Conservation (phyloP, 495 filamentous ascomycete genomes). For the Sordaria brevicollis region DNA sequence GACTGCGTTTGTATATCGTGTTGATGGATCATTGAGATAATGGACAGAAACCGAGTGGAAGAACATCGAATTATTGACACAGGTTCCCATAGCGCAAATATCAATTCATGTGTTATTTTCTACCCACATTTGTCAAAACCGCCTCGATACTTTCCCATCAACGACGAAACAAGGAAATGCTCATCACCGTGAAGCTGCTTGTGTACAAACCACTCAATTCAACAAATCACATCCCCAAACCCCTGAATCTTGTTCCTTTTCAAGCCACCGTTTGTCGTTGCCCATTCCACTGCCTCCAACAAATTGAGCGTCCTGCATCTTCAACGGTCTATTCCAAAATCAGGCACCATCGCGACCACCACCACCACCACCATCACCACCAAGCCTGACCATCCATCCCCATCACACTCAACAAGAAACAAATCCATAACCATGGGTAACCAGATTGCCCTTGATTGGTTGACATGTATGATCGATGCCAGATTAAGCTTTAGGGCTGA, state of each 20-base stretch:
- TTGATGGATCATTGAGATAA: no score
- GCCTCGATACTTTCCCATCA: no score
- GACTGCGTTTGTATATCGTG: no score
- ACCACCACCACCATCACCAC: background rate
- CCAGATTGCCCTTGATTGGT: background rate
- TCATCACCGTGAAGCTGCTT: background rate
- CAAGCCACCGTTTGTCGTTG: background rate
- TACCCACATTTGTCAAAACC: background rate
- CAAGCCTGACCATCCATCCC: background rate
- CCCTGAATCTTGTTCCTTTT: background rate
- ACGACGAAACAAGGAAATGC: background rate
- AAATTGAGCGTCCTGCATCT: background rate
- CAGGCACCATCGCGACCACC: background rate
- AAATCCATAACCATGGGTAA: background rate
- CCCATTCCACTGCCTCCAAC: background rate
- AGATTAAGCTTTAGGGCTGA: background rate
- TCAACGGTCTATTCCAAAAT: background rate
- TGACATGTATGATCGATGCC: background rate
- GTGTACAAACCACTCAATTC: background rate
- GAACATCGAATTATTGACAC: no score
- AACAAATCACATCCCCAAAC: background rate
- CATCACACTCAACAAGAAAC: background rate
- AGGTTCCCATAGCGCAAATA: background rate
- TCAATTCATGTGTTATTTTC: background rate
- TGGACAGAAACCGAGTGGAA: no score